A percentile compares a stretch with the other conserved stretches of the same genome.
Conservation (phyloP, 441 rosid species). For the Monsonia emarginata region DNA sequence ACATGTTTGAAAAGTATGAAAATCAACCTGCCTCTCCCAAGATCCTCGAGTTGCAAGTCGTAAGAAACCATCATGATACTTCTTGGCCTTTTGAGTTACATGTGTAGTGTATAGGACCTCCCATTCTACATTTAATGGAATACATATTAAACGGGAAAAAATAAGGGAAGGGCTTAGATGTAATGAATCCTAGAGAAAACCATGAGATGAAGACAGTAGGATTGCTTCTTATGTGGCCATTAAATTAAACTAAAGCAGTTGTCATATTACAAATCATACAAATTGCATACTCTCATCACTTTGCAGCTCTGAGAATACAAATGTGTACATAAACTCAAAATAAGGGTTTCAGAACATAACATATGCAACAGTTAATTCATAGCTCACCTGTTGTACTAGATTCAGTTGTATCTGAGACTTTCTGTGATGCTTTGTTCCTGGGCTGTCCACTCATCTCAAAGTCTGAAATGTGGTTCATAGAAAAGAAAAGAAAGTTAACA, state of each 20-base stretch:
- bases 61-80: slow-evolving; percentile 48
- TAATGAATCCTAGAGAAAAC: background rate
- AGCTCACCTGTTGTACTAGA: slow-evolving; percentile 27
- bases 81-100: slow-evolving; percentile 45
- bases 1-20: background rate
- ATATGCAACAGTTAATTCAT: background rate
- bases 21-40: slow-evolving; percentile 36
- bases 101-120: slow-evolving; percentile 44
- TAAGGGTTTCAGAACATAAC: background rate
- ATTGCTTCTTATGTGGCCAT: background rate
- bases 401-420: slow-evolving; percentile 20
- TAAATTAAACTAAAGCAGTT: background rate
- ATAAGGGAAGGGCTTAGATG: background rate
- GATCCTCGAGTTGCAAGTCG: slow-evolving; percentile 25
- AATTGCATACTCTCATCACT: background rate
- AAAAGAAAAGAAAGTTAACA: background rate
- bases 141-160: background rate
- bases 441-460: slow-evolving; percentile 43
- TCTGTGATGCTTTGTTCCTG: slow-evolving; percentile 27
- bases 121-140: slow-evolving; percentile 29
- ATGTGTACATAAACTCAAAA: background rate
- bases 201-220: background rate
- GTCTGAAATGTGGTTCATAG: slow-evolving; percentile 27
- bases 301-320: background rate
- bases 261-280: background rate